phyloP scores from a whole-genome alignment of 2,329 filamentous ascomycete species.

The Fusarium chlamydosporum region DNA sequence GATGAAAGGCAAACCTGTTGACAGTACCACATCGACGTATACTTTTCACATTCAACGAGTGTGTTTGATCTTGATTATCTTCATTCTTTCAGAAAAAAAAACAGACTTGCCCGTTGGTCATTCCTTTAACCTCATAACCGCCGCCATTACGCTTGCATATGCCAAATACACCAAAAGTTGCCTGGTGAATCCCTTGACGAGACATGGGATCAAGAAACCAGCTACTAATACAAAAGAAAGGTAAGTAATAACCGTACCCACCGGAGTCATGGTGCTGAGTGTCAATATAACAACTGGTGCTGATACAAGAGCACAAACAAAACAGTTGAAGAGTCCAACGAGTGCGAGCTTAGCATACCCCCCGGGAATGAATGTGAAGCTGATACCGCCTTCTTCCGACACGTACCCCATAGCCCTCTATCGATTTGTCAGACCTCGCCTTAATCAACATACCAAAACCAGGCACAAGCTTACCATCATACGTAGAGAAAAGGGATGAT shows the following conservation, averaged over 20 bases:
- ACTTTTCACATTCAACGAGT: background rate
- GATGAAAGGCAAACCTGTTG: background rate
- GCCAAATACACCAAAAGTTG: constrained; percentile 31
- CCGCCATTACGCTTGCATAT: constrained; percentile 29
- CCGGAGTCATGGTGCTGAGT: constrained; percentile 12
- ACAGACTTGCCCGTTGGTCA: background rate
- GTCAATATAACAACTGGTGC: constrained; percentile 26
- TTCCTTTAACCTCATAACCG: constrained; percentile 22
- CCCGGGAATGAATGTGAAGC: background rate
- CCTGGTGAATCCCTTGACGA: constrained; percentile 17
- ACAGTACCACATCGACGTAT: background rate
- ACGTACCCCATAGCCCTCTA: constrained; percentile 4
- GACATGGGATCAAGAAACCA: constrained; percentile 21
- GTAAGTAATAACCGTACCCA: constrained; percentile 13
- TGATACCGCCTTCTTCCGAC: background rate
- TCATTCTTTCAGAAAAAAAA: background rate
- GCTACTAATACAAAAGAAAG: constrained; percentile 23
- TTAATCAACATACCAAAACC: background rate
- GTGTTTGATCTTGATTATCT: background rate
- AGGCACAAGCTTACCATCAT: constrained; percentile 12
- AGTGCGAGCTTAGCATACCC: background rate
- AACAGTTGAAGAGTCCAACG: constrained; percentile 21
- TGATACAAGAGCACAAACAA: constrained; percentile 13
- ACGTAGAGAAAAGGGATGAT: constrained; percentile 5
- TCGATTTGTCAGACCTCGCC: background rate